Base-by-base conservation (phyloP, 2,329 filamentous ascomycete species). In the Cordyceps javanica region DNA sequence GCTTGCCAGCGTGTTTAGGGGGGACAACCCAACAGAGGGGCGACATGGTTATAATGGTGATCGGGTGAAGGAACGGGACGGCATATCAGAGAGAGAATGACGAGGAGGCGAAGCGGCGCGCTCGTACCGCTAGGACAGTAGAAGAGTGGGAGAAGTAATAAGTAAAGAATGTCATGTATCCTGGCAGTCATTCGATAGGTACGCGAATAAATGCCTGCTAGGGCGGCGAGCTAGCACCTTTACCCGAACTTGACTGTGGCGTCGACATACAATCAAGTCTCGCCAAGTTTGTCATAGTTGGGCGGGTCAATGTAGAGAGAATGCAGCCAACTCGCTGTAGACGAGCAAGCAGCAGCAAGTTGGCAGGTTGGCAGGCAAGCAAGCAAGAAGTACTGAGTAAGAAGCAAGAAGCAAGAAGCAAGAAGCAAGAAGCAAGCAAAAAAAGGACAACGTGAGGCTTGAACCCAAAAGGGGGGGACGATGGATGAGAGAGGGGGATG, bases 201-300 rank as follows among this genome's bases (percentile, higher is more conserved):
- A n/a, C n/a, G n/a, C n/a, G 39, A 19, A 4, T 21, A 5, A 23
- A 52, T 32, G 50, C 38, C 50, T 53, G 36, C 36, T 53, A 41
- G 36, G 36, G 36, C 38, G 28, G 51, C 38, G 38, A 28, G 39
- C 51, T 46, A 46, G n/a, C 10, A 54, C 34, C 28, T n/a, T 28
- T 45, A 45, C 38, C 41, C 30, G 39, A 36, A 55, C 53, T 32
- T 55, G 42, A 26, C 16, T 30, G 53, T 55, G 53, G 53, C 53
- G 53, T 44, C 32, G 19, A 39, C n/a, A n/a, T n/a, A n/a, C 42
- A 39, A 49, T 56, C 41, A 56, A 42, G 21, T 49, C 53, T 55
- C 34, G 42, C 53, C 34, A 56, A 49, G 32, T 56, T 48, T 48
- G 53, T 49, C 53, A 49, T 49, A n/a, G 8, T 10, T 34, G 13